These are phyloP conservation scores for Phascolomyces articulosus DNA, from an alignment of 371 early-diverging fungal genomes.

Conservation along the genomic window DNA sequence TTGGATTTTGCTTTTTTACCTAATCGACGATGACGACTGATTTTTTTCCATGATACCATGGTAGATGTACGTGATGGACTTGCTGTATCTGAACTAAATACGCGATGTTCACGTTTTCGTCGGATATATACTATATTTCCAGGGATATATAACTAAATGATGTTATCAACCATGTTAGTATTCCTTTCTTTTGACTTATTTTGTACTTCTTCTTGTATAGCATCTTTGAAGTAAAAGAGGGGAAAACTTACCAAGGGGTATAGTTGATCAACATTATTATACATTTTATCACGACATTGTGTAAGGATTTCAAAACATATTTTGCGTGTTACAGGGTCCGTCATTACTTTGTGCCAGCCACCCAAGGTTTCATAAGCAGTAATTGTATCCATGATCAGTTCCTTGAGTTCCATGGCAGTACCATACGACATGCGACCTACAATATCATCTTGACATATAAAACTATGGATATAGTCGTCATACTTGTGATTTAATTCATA, in stretches of 20 bases:
- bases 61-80: conserved; percentile 14
- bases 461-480: conserved; percentile 64
- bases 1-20: conserved; percentile 17
- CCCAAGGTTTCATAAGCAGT: conserved; percentile 35
- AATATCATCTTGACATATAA: conserved; percentile 74
- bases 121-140: conserved; percentile 42
- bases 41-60: conserved; percentile 7
- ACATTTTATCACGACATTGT: conserved; percentile 30
- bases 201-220: background rate
- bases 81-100: background rate
- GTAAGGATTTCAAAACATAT: conserved; percentile 34
- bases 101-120: conserved; percentile 21
- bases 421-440: conserved; percentile 81
- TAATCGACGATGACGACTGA: conserved; percentile 10
- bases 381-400: conserved; percentile 44
- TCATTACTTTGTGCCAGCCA: conserved; percentile 30
- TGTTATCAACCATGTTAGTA: background rate
- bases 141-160: conserved; percentile 40
- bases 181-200: background rate
- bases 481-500: conserved; percentile 61
- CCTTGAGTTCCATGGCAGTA: conserved; percentile 52
- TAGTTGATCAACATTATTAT: conserved; percentile 22
- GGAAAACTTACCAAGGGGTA: conserved; percentile 38
- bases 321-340: conserved; percentile 18
- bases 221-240: background rate